Evolutionary conservation across 2,329 filamentous ascomycete genomes (phyloP), one percentile per base, ranked within the genome.

Genomic region (Didymella sp.): DNA sequence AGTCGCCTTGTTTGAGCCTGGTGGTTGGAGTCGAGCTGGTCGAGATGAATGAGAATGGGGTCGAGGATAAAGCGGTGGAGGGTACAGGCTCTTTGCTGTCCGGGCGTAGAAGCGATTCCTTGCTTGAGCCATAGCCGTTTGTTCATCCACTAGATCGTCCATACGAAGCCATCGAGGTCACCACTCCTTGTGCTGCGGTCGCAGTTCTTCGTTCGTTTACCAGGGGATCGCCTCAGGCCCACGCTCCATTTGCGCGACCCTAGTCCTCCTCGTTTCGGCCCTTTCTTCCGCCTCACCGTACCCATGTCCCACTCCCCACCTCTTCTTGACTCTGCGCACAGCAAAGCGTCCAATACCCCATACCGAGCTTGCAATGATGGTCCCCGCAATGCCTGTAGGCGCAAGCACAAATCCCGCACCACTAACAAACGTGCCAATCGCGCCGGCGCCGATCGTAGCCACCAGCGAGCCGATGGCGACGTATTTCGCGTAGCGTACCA

Each of bases 401-500:
- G 78, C 77, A 31, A 79, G 56, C 49, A 80, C 68, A 51, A 79
- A 80, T 2, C 73, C 77, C 8, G 73, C 76, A 6, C 77, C 77
- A 27, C 71, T 74, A 3, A 74, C 65, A 5, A 78, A 58, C 1
- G 69, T 71, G 1, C 77, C 76, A 19, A 77, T 66, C 12, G 67
- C 76, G 3, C 77, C 48, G 56, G 67, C 76, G 1, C 73, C 73
- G n/a, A 79, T 59, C 0, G 77, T 77, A 1, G 77, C 77, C 0
- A 76, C 70, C 6, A 76, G 52, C 1, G 75, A 73, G 3, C 77
- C 78, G 28, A 79, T 74, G 2, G 75, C 76, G 4, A 76, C 76
- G 46, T 79, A 80, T 55, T 79, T 80, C 21, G 76, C 77, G 47
- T 78, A 79, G 2, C 77, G 71, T 0, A 78, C 70, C 0, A 78